Evolutionary conservation across 371 early-diverging fungal genomes (phyloP), one percentile per base, ranked within the genome.

Genomic region (Mucor circinelloides): DNA sequence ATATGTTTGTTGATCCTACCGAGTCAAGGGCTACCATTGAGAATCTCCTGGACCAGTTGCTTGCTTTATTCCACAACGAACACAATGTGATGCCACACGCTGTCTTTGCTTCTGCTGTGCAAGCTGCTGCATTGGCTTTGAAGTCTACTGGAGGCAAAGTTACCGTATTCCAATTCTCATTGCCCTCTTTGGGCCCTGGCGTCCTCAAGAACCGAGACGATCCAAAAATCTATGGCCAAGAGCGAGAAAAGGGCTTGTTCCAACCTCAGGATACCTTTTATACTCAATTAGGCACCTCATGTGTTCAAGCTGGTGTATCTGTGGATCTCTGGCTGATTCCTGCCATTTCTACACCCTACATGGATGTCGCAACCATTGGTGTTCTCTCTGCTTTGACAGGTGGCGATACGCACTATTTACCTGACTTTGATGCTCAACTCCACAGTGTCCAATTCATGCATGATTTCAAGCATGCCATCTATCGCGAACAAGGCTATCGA

Each of bases 271-370:
- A 93, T 72, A 80, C 85, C 38, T 93, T 90, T 69, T 99, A 97
- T 84, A 86, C 81, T 34, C 88, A 91, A 67, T 75, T 95, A 70
- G 98, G 88, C 0, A 86, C 91, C 60, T 86, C 92, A 50, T 91
- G 88, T 69, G 91, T 92, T 9, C 84, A 89, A 48, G 69, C 84
- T 19, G 98, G 98, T 23, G 78, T 98, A 31, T 88, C 90, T 60
- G 87, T 95, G 59, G 97, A 95, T 78, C 69, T 95, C 64, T 97
- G 94, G 85, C 72, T 96, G 31, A 94, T 96, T 81, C 95, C 97
- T 10, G 71, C 73, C 25, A 23, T 59, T 4, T 84, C 87, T 38
- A 82, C 89, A 1, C 25, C 50, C 12, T 97, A 94, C 73, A 83
- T 95, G 46, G 99, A 99, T 74, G 81, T 96, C 0, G 96, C 97